Evolutionary conservation across 2,329 filamentous ascomycete genomes (phyloP).

Genomic region (Blastomyces gilchristii): DNA sequence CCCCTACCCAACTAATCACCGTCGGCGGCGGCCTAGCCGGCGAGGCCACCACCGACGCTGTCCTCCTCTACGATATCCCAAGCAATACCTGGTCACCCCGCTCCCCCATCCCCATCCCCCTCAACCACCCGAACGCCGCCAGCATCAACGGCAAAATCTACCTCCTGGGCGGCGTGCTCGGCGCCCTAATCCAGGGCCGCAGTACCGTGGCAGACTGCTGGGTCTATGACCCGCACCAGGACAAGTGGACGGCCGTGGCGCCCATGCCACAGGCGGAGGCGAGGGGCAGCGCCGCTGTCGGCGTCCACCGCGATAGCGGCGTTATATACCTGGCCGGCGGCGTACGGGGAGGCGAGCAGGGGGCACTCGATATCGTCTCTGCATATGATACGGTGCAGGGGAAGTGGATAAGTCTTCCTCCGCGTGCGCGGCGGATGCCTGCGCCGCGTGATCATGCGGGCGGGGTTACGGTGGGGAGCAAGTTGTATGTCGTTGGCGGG

Average conservation of each 20-base stretch:
- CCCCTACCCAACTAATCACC: background rate
- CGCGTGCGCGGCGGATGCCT: background rate
- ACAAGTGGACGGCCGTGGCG: background rate
- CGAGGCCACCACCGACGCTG: background rate
- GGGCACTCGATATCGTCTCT: background rate
- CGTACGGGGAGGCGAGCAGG: background rate
- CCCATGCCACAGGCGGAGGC: background rate
- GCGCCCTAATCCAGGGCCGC: too few relatives aligned
- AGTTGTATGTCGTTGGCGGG: conserved; percentile 3
- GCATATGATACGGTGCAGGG: background rate
- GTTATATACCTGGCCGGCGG: conserved; percentile 2
- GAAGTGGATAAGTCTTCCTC: background rate
- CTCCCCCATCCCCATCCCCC: background rate
- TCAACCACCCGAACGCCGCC: conserved; percentile 2
- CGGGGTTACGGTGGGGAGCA: background rate
- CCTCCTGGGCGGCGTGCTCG: background rate
- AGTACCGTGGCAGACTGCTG: background rate
- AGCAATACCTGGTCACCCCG: background rate
- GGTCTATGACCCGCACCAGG: background rate
- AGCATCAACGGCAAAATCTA: conserved; percentile 2
- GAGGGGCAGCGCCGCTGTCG: conserved; percentile 3
- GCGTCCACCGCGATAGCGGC: background rate
- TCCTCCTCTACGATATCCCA: background rate
- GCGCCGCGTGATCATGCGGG: conserved; percentile 1
- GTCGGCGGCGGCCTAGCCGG: background rate